Conservation (phyloP, 2,329 filamentous ascomycete genomes). For the Aspergillus flavus region DNA sequence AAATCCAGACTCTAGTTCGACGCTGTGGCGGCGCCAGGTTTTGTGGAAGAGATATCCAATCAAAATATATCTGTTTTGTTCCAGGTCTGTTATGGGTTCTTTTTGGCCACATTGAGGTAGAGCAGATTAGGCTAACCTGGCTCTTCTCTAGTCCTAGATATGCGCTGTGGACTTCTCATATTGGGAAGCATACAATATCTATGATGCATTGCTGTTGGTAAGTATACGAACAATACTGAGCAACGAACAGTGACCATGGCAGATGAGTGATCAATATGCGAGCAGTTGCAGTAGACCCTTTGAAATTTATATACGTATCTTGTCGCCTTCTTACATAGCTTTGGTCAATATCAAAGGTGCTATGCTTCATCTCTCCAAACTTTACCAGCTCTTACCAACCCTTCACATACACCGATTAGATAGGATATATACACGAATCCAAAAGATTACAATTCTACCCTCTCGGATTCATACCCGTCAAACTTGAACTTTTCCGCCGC, state of each 20-base stretch:
- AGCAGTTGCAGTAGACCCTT: neutral
- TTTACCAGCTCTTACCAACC: neutral
- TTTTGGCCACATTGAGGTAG: neutral
- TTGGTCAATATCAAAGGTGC: neutral
- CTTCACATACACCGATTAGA: neutral
- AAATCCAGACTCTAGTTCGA: neutral
- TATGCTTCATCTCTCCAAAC: neutral
- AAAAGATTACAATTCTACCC: constrained; percentile 26
- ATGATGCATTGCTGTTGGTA: neutral
- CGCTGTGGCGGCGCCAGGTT: neutral
- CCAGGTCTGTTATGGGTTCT: neutral
- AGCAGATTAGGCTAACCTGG: no score
- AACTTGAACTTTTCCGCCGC: constrained; percentile 26
- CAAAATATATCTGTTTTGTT: neutral
- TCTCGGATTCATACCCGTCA: constrained; percentile 21
- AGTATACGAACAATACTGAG: neutral
- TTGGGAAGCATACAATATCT: no score
- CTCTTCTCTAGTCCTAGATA: neutral
- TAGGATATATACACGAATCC: neutral
- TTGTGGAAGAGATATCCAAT: neutral
- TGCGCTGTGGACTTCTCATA: neutral
- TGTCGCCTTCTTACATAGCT: neutral
- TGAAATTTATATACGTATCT: neutral
- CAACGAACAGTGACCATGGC: neutral
- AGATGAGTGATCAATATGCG: neutral